Percentiles rank a stretch among this genome's conserved stretches.
Evolutionary conservation across 164 flowering plant genomes (phyloP).

Genomic region (Nymphaea thermarum): DNA sequence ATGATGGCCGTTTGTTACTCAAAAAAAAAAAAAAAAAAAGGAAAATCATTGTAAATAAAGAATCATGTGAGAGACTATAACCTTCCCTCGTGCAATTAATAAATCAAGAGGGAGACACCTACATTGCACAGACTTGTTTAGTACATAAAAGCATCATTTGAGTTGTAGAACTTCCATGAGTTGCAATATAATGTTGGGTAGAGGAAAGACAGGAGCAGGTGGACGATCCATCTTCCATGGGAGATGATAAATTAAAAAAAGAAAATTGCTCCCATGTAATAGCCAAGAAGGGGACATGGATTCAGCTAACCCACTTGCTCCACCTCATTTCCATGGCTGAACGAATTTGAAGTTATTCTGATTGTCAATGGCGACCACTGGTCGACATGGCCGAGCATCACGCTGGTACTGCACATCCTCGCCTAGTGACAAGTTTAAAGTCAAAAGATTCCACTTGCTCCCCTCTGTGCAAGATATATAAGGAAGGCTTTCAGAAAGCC

Average conservation of each 20-base stretch:
- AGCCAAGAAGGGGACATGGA: too few relatives aligned
- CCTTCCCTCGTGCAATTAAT: background rate
- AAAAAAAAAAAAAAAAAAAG: too few relatives aligned
- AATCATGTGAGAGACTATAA: background rate
- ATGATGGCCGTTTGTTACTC: background rate
- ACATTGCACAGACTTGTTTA: too few relatives aligned
- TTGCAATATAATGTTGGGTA: too few relatives aligned
- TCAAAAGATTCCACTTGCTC: background rate
- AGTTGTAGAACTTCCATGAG: background rate
- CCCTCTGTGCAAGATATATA: background rate
- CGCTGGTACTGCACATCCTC: background rate
- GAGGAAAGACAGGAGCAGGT: too few relatives aligned
- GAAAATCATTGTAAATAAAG: background rate
- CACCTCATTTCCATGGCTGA: too few relatives aligned
- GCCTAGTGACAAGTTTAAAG: too few relatives aligned
- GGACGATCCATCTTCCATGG: too few relatives aligned
- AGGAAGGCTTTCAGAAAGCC: background rate
- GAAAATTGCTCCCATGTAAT: too few relatives aligned
- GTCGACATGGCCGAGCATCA: background rate
- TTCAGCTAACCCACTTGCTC: too few relatives aligned
- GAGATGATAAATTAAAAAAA: too few relatives aligned
- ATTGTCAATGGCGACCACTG: background rate
- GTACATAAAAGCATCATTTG: background rate
- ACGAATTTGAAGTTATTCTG: too few relatives aligned
- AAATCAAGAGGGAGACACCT: background rate